Percentiles rank a stretch among this genome's conserved stretches.
These are phyloP conservation scores for Yarrowia hollandica DNA, from an alignment of 805 yeast genomes.

Conservation along the genomic window DNA sequence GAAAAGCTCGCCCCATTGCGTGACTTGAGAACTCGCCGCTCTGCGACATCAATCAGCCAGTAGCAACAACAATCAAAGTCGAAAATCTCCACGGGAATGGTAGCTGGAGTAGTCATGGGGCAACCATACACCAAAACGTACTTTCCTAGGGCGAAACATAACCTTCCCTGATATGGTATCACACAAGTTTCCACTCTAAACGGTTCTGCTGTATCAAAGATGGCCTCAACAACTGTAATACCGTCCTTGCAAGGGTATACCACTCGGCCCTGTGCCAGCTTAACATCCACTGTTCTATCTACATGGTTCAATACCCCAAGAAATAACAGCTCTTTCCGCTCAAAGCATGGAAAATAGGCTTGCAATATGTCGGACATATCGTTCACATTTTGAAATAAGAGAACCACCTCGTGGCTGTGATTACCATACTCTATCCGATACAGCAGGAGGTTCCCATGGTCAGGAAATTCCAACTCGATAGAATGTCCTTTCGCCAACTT, in stretches of 20 bases:
- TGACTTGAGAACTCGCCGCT: not conserved
- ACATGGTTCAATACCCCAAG: constrained; percentile 11
- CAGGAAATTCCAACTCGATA: not conserved
- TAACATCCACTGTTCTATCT: constrained; percentile 11
- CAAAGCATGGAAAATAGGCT: constrained; percentile 18
- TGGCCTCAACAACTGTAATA: not conserved
- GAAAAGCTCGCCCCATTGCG: not conserved
- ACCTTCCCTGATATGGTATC: not conserved
- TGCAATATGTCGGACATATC: not conserved
- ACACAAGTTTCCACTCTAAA: not conserved
- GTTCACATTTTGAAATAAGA: not conserved
- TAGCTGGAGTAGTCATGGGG: not conserved
- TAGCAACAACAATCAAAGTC: constrained; percentile 16
- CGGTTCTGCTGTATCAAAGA: not conserved
- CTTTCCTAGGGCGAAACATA: not conserved
- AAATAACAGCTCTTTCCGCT: not conserved
- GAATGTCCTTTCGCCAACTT: not conserved
- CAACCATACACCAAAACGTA: constrained; percentile 4
- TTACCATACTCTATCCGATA: constrained; percentile 13
- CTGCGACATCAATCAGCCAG: not conserved
- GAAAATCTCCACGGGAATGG: not conserved
- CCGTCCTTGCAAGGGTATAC: not conserved
- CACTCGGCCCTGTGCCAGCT: not conserved
- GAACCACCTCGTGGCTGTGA: not conserved
- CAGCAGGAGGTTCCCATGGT: not conserved